Conservation (phyloP, 768 basidiomycete species). For the Boletus sp. region DNA sequence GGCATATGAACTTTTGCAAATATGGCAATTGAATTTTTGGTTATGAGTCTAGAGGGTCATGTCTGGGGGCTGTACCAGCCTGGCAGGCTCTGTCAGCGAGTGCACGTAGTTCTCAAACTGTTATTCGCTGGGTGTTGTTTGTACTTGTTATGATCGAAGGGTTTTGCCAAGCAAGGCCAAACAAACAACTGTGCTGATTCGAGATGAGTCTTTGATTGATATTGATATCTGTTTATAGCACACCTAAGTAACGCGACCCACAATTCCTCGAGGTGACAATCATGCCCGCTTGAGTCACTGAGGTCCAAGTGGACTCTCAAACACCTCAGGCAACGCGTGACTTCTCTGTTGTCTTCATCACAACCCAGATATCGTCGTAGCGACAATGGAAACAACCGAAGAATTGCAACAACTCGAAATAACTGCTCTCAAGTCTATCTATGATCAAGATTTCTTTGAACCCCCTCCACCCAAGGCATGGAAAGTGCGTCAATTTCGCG, state of each 20-base stretch:
- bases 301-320: conserved; percentile 64
- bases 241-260: background rate
- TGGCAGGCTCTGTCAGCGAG: background rate
- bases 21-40: background rate
- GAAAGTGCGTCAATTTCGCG: conserved; percentile 52
- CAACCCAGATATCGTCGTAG: conserved; percentile 9
- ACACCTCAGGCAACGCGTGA: conserved; percentile 49
- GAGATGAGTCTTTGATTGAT: background rate
- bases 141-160: conserved; percentile 13
- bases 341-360: conserved; percentile 23
- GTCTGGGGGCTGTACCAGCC: too few relatives aligned
- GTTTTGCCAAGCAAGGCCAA: conserved; percentile 15
- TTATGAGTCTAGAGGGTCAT: too few relatives aligned
- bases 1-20: background rate
- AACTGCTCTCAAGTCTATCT: conserved; percentile 76
- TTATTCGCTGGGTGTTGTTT: conserved; percentile 13
- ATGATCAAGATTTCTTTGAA: conserved; percentile 72
- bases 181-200: conserved; percentile 17
- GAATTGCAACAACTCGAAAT: conserved; percentile 70
- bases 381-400: conserved; percentile 66
- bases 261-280: conserved; percentile 14
- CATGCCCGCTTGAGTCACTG: conserved; percentile 76
- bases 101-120: background rate
- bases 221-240: conserved; percentile 8
- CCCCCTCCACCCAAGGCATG: conserved; percentile 75